A percentile compares a stretch with the other conserved stretches of the same genome.
phyloP scores from a whole-genome alignment of 2,329 filamentous ascomycete species.

The Clarireedia homoeocarpa region DNA sequence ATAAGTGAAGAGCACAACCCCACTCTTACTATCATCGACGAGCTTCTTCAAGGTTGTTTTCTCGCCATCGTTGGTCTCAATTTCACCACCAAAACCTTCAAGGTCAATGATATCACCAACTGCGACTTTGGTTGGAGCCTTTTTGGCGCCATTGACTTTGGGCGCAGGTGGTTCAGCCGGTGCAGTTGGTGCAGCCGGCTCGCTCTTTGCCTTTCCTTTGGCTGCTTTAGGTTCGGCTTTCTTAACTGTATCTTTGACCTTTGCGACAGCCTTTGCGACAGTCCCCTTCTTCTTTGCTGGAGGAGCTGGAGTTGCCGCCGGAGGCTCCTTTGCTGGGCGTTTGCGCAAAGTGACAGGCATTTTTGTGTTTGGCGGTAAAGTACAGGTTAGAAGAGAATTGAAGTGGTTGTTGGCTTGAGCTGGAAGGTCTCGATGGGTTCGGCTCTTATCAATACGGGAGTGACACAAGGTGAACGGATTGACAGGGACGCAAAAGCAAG shows the following conservation, averaged over 20 bases:
- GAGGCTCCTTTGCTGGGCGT: slow-evolving; percentile 46
- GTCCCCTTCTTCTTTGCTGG: slow-evolving; percentile 40
- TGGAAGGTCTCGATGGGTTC: neutral
- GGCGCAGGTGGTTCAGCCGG: slow-evolving; percentile 19
- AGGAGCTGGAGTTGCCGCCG: slow-evolving; percentile 38
- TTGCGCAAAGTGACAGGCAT: slow-evolving; percentile 55
- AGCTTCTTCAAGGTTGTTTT: slow-evolving; percentile 75
- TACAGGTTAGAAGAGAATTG: slow-evolving; percentile 6
- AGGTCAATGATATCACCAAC: slow-evolving; percentile 50
- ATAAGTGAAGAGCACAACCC: slow-evolving; percentile 91
- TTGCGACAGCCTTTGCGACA: slow-evolving; percentile 33
- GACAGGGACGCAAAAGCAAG: no score
- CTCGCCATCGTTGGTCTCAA: slow-evolving; percentile 78
- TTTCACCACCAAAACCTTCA: slow-evolving; percentile 57
- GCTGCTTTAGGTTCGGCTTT: neutral
- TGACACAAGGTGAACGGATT: no score
- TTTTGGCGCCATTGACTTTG: slow-evolving; percentile 27
- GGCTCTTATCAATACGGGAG: no score
- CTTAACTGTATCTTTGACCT: slow-evolving; percentile 28
- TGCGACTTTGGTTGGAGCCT: slow-evolving; percentile 30
- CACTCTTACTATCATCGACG: slow-evolving; percentile 72
- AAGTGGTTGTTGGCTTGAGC: slow-evolving; percentile 11
- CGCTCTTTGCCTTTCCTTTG: neutral
- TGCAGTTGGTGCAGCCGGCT: slow-evolving; percentile 24
- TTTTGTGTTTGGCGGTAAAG: slow-evolving; percentile 8